Evolutionary conservation across 371 early-diverging fungal genomes (phyloP).

Genomic region (Rhizopus sp.): DNA sequence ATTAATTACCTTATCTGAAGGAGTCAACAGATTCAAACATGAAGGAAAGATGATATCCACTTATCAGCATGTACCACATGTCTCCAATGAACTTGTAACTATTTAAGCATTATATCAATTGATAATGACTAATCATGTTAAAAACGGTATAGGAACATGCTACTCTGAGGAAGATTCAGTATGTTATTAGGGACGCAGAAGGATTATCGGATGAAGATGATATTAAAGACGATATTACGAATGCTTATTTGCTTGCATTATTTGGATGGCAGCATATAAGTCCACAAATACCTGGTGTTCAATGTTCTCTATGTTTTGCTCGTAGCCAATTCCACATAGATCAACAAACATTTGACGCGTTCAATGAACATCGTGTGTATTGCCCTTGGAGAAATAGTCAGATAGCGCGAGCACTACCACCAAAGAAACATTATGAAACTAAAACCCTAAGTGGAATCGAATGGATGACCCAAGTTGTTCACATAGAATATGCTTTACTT

Average conservation of each 20-base stretch:
- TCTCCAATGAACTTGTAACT: constrained; percentile 1
- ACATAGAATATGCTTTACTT: constrained; percentile 8
- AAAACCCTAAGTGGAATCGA: constrained; percentile 9
- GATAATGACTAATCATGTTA: neutral
- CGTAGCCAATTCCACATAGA: constrained; percentile 5
- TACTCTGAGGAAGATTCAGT: constrained; percentile 2
- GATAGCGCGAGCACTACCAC: neutral
- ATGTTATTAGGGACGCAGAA: constrained; percentile 7
- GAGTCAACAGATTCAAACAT: constrained; percentile 1
- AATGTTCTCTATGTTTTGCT: constrained; percentile 18
- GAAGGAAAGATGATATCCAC: constrained; percentile 4
- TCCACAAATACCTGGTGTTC: constrained; percentile 1
- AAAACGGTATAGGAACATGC: constrained; percentile 8
- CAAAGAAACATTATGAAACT: neutral
- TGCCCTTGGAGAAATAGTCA: constrained; percentile 20
- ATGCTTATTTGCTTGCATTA: constrained; percentile 17
- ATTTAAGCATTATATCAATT: neutral
- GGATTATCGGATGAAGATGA: constrained; percentile 1
- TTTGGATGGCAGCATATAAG: constrained; percentile 20
- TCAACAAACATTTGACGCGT: neutral
- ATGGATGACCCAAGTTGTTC: constrained; percentile 17
- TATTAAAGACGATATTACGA: neutral
- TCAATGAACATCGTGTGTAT: constrained; percentile 11
- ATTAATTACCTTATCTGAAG: constrained; percentile 5
- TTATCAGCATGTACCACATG: constrained; percentile 1